Evolutionary conservation across 2,329 filamentous ascomycete species (phyloP).

Genomic region (Trichophyton simii): DNA sequence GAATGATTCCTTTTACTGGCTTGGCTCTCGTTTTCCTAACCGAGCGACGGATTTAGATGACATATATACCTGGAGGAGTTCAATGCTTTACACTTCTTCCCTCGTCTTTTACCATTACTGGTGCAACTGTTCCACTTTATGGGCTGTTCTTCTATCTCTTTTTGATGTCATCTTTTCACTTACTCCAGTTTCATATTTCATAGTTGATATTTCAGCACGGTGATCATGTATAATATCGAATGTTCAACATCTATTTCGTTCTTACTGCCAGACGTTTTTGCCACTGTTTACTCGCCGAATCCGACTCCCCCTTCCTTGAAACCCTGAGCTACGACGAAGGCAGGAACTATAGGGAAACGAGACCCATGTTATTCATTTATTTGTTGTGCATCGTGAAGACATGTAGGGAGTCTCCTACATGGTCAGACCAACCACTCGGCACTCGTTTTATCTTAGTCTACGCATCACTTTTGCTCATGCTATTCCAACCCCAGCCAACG

Average conservation of each 20-base stretch:
- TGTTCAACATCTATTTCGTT: not conserved
- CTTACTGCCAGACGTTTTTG: not conserved
- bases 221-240: not conserved
- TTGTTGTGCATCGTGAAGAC: not conserved
- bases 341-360: not conserved
- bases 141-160: not conserved
- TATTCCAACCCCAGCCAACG: too few species aligned
- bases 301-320: not conserved
- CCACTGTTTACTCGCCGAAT: not conserved
- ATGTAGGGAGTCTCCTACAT: not conserved
- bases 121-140: not conserved
- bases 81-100: not conserved
- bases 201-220: not conserved
- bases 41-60: constrained; percentile 3
- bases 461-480: too few species aligned
- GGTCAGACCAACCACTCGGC: not conserved
- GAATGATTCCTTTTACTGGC: not conserved
- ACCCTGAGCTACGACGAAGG: not conserved
- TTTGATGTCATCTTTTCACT: not conserved
- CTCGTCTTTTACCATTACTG: not conserved
- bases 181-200: not conserved
- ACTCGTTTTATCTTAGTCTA: too few species aligned
- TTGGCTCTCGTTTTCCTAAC: not conserved
- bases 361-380: not conserved
- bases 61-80: not conserved